Conservation (phyloP, 805 yeast species). For the Teunomyces tritomae region DNA sequence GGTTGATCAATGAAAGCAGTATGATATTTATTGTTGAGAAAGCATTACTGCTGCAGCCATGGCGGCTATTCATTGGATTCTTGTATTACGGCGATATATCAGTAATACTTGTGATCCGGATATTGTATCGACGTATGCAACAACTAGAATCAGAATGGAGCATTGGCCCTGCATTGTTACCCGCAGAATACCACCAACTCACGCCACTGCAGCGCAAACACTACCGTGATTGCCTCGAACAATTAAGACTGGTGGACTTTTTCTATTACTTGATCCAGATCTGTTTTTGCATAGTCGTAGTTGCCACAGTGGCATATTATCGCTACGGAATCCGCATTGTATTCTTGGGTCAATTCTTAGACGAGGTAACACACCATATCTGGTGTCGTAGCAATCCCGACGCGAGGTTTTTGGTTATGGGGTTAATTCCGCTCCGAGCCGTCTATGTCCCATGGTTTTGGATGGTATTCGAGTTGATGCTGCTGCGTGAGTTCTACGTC, state of each 20-base stretch:
- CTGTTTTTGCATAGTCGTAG: conserved; percentile 20
- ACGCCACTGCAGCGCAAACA: conserved; percentile 14
- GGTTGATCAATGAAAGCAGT: conserved; percentile 15
- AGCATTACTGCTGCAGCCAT: conserved; percentile 30
- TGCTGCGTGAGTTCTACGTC: conserved; percentile 1
- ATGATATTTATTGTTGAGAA: conserved; percentile 27
- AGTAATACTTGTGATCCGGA: conserved; percentile 18
- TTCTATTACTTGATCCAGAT: conserved; percentile 26
- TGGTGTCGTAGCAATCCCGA: conserved; percentile 48
- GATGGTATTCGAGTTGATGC: conserved; percentile 6
- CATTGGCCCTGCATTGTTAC: conserved; percentile 19
- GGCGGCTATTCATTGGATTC: conserved; percentile 37
- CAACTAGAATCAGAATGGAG: conserved; percentile 24
- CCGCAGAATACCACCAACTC: conserved; percentile 9
- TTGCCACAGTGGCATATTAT: conserved; percentile 16
- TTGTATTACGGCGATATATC: conserved; percentile 29
- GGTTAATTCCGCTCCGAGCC: conserved; percentile 40
- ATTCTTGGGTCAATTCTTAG: conserved; percentile 37
- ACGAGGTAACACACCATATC: conserved; percentile 39
- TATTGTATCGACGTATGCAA: conserved; percentile 18
- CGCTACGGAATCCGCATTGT: conserved; percentile 16
- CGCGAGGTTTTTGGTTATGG: conserved; percentile 36
- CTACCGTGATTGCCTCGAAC: conserved; percentile 14
- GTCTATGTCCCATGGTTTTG: conserved; percentile 39
- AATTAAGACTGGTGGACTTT: conserved; percentile 27